Evolutionary conservation across 164 flowering plant species (phyloP).

Genomic region (Aristolochia californica): DNA sequence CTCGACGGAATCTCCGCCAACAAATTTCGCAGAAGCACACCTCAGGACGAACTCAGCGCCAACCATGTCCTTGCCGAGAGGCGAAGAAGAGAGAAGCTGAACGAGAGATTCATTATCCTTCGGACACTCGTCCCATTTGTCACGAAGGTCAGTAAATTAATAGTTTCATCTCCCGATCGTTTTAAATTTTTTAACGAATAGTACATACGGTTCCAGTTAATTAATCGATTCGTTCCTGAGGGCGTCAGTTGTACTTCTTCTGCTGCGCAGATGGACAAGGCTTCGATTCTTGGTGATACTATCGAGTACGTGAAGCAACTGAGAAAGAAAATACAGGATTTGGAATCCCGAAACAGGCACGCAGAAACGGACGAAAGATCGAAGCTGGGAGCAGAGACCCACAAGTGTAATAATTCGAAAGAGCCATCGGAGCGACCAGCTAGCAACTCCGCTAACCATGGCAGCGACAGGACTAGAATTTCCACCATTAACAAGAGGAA

Average conservation of each 20-base stretch:
- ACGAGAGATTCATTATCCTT: conserved; percentile 14
- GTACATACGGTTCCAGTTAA: no score
- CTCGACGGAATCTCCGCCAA: conserved; percentile 17
- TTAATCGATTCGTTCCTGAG: not conserved
- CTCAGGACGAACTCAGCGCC: conserved; percentile 25
- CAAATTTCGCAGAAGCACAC: conserved; percentile 23
- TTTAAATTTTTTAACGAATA: not conserved
- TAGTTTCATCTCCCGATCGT: no score
- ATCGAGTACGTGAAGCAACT: conserved; percentile 92
- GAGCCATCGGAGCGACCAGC: conserved; percentile 20
- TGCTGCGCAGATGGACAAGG: conserved; percentile 70
- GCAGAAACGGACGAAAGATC: conserved; percentile 27
- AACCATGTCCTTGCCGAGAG: conserved; percentile 13
- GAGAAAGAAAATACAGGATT: conserved; percentile 56
- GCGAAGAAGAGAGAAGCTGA: conserved; percentile 16
- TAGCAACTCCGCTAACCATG: not conserved
- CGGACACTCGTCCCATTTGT: conserved; percentile 16
- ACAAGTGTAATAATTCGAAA: conserved; percentile 12
- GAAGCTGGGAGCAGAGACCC: conserved; percentile 8
- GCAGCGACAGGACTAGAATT: conserved; percentile 7
- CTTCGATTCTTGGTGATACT: conserved; percentile 89
- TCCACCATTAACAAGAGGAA: conserved; percentile 42
- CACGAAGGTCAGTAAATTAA: conserved; percentile 12
- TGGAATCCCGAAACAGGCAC: conserved; percentile 41
- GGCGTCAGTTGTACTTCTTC: no score